Conservation (phyloP, 2,329 filamentous ascomycete genomes). For the Didymella glomerata region DNA sequence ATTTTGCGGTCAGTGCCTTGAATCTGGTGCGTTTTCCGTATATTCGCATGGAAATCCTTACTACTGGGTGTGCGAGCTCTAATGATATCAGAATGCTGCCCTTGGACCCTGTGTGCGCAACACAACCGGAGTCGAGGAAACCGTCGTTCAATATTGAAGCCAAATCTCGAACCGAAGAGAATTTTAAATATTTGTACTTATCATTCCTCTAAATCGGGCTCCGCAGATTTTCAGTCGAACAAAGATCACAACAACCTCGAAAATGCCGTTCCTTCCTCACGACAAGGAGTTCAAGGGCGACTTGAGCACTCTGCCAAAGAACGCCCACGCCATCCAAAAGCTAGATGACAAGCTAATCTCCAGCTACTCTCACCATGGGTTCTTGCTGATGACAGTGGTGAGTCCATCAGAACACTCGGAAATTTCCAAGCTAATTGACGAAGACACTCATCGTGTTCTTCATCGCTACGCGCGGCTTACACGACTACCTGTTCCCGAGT, state of each 20-base stretch:
- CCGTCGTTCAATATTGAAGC: background rate
- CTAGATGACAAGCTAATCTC: background rate
- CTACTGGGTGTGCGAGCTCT: background rate
- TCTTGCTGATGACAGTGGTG: background rate
- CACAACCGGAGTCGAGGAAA: background rate
- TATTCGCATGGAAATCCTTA: too few relatives aligned
- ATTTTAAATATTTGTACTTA: background rate
- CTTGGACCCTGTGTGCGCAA: background rate
- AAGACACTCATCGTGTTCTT: conserved; percentile 9
- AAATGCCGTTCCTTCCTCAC: background rate
- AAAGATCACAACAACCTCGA: background rate
- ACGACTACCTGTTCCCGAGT: conserved; percentile 3
- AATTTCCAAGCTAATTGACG: background rate
- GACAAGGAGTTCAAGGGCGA: background rate
- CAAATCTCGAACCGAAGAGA: background rate
- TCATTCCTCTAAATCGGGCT: background rate
- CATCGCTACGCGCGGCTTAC: conserved; percentile 1
- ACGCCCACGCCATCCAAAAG: background rate
- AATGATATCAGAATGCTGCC: background rate
- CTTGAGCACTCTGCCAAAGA: background rate
- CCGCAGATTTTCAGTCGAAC: background rate
- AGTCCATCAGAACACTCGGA: background rate
- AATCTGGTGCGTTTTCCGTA: too few relatives aligned
- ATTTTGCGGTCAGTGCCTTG: too few relatives aligned
- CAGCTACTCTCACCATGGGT: background rate